Evolutionary conservation across 139 green algal species (phyloP).

Genomic region (Gonium pectorale): DNA sequence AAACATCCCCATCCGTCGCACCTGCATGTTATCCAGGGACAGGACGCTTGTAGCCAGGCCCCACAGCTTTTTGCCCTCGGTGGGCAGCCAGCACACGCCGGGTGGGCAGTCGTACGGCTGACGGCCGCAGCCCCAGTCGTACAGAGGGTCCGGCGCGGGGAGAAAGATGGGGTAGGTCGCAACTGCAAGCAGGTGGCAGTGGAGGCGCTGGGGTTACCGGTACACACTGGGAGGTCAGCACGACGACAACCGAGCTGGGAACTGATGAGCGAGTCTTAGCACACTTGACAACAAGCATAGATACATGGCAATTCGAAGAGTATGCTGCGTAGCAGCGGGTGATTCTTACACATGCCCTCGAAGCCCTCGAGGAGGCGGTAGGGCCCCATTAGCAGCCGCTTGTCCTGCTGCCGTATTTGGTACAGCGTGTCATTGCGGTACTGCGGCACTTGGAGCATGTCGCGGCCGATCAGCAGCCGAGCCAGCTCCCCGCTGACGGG

Average conservation of each 20-base stretch:
- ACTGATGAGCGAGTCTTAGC: background rate
- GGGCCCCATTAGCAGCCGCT: slow-evolving; percentile 25
- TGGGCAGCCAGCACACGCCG: slow-evolving; percentile 22
- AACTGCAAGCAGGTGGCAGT: background rate
- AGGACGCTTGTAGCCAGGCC: slow-evolving; percentile 29
- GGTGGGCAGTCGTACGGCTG: slow-evolving; percentile 24
- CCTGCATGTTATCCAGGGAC: slow-evolving; percentile 19
- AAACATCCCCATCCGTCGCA: background rate
- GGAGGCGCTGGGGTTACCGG: background rate
- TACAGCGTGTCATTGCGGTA: slow-evolving; percentile 29
- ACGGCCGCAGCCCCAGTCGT: slow-evolving; percentile 28
- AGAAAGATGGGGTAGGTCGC: slow-evolving; percentile 36
- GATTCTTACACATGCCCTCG: slow-evolving; percentile 37
- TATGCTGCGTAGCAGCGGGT: background rate
- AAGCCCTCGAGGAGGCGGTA: slow-evolving; percentile 45
- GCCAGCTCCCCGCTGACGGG: background rate
- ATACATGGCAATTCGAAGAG: background rate
- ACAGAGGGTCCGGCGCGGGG: slow-evolving; percentile 11
- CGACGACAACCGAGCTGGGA: background rate
- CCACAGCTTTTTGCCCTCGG: slow-evolving; percentile 22
- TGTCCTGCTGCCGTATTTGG: background rate
- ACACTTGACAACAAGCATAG: background rate
- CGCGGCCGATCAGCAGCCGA: background rate
- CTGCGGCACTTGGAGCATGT: slow-evolving; percentile 24
- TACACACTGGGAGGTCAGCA: background rate